Conservation (phyloP, 768 basidiomycete species). For the Lactarius trivialis region DNA sequence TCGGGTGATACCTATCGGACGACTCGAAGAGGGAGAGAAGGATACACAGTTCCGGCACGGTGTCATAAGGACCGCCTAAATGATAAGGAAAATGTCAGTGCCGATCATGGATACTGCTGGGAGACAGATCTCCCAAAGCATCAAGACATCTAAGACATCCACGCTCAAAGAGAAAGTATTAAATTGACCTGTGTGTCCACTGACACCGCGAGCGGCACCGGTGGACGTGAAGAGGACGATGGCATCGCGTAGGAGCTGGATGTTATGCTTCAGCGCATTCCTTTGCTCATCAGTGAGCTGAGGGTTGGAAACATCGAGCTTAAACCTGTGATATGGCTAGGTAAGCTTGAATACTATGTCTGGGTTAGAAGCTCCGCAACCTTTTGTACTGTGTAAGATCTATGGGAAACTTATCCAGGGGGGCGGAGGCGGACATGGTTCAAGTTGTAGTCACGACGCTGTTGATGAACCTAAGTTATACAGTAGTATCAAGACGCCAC, state of each 20-base stretch:
- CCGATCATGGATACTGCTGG: background rate
- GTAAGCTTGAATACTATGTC: background rate
- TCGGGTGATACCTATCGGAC: constrained; percentile 55
- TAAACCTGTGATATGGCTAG: constrained; percentile 39
- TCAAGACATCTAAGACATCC: background rate
- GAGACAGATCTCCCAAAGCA: background rate
- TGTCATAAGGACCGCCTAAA: constrained; percentile 45
- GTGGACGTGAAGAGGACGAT: constrained; percentile 84
- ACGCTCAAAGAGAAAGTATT: background rate
- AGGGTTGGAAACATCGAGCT: constrained; percentile 63
- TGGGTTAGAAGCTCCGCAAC: background rate
- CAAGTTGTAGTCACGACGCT: too few species aligned
- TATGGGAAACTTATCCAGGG: constrained; percentile 19
- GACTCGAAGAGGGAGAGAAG: constrained; percentile 66
- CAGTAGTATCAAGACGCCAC: too few species aligned
- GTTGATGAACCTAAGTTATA: too few species aligned
- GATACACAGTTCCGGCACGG: constrained; percentile 80
- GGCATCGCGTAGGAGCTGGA: constrained; percentile 75
- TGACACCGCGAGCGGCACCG: constrained; percentile 78
- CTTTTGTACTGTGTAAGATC: constrained; percentile 20
- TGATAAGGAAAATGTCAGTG: background rate
- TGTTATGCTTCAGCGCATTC: constrained; percentile 54
- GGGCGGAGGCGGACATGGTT: constrained; percentile 17
- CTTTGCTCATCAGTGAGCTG: constrained; percentile 59
- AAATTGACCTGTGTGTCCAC: constrained; percentile 68